Conservation (phyloP, 164 flowering plant species). For the Vitis cinerea region DNA sequence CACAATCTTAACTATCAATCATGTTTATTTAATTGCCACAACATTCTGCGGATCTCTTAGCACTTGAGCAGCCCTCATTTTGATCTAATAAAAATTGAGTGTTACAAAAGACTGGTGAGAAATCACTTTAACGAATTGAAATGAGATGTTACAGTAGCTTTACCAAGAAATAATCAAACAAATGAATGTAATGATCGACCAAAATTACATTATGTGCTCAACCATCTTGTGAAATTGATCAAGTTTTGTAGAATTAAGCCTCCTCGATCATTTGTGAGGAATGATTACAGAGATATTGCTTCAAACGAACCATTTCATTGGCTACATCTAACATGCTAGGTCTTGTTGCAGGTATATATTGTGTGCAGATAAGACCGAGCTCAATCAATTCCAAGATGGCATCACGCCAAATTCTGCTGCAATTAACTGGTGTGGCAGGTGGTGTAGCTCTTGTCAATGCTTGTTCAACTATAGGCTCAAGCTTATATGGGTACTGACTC, state of each 20-base stretch:
- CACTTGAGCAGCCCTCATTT: too few relatives aligned
- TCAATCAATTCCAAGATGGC: conserved; percentile 69
- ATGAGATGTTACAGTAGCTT: neutral
- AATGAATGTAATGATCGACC: neutral
- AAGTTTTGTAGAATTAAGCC: neutral
- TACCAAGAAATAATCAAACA: conserved; percentile 6
- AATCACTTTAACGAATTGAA: neutral
- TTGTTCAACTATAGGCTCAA: conserved; percentile 49
- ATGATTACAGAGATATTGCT: conserved; percentile 48
- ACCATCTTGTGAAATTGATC: neutral
- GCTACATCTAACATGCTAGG: conserved; percentile 80
- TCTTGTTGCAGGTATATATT: conserved; percentile 53
- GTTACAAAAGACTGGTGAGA: too few relatives aligned
- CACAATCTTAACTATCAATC: neutral
- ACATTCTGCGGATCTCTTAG: too few relatives aligned
- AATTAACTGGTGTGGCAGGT: neutral
- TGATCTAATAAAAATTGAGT: too few relatives aligned
- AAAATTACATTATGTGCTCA: too few relatives aligned
- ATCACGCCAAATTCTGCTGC: conserved; percentile 34
- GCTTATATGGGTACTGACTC: conserved; percentile 51
- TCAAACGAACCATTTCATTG: conserved; percentile 60
- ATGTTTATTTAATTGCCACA: neutral
- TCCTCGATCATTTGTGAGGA: conserved; percentile 18
- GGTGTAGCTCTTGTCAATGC: conserved; percentile 32
- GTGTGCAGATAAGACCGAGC: conserved; percentile 82